Conservation (phyloP, 352 stramenopile species). For the Phytophthora kernoviae region DNA sequence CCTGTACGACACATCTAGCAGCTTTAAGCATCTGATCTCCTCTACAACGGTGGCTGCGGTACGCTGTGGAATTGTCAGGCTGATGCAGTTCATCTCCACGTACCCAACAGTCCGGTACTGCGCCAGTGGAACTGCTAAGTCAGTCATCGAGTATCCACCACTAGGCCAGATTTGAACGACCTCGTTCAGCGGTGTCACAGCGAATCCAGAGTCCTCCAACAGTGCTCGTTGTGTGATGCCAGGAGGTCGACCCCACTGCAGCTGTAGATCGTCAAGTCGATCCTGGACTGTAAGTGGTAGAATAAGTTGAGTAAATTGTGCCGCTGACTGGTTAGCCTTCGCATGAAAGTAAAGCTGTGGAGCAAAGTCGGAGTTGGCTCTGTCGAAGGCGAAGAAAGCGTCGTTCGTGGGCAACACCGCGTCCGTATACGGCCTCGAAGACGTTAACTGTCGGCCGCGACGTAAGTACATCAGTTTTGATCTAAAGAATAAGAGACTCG, state of each 20-base stretch:
- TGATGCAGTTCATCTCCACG: constrained; percentile 26
- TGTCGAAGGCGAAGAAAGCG: constrained; percentile 37
- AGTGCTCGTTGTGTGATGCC: constrained; percentile 31
- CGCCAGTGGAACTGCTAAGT: constrained; percentile 24
- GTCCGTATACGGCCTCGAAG: neutral
- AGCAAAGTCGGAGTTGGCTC: constrained; percentile 38
- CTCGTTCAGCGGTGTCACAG: constrained; percentile 8
- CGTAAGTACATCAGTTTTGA: no score
- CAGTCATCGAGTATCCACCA: constrained; percentile 19
- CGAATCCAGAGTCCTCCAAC: constrained; percentile 37
- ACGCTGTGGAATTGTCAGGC: neutral
- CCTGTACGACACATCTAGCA: constrained; percentile 18
- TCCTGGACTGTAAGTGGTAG: neutral
- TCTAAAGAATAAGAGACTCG: no score
- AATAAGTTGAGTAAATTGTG: constrained; percentile 8
- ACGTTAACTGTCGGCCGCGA: neutral
- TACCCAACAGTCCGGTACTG: constrained; percentile 22
- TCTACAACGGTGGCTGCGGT: constrained; percentile 28
- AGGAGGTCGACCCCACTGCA: constrained; percentile 18
- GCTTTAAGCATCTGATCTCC: constrained; percentile 23
- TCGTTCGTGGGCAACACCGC: constrained; percentile 19
- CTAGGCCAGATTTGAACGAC: constrained; percentile 32
- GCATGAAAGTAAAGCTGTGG: constrained; percentile 29
- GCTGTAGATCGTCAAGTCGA: constrained; percentile 7
- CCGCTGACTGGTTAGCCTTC: constrained; percentile 8